These are phyloP conservation scores for Combretum micranthum DNA, from an alignment of 345 rosid genomes.

Conservation along the genomic window DNA sequence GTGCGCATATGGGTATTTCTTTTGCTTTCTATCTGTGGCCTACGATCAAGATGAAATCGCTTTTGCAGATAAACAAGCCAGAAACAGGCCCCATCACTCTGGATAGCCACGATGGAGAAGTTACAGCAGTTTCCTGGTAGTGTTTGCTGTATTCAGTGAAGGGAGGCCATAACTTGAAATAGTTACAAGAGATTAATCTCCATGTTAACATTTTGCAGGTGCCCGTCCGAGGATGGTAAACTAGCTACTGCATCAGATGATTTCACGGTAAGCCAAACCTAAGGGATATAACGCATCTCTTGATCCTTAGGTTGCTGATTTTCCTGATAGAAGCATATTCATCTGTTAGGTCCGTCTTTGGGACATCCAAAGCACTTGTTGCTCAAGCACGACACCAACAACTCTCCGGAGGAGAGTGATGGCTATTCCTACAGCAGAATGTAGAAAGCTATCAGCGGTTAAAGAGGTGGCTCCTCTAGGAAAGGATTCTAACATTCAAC, in stretches of 20 bases:
- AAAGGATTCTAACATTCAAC: slow-evolving; percentile 22
- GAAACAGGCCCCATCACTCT: slow-evolving; percentile 47
- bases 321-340: neutral
- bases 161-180: neutral
- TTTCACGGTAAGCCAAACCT: slow-evolving; percentile 46
- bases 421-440: slow-evolving; percentile 46
- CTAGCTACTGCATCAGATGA: slow-evolving; percentile 84
- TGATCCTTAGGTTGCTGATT: neutral
- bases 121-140: slow-evolving; percentile 90
- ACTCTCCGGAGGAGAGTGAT: slow-evolving; percentile 63
- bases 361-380: slow-evolving; percentile 40
- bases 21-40: neutral
- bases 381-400: slow-evolving; percentile 37
- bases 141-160: neutral
- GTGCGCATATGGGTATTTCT: neutral
- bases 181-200: slow-evolving; percentile 1
- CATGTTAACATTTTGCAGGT: slow-evolving; percentile 35
- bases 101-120: slow-evolving; percentile 73
- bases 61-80: slow-evolving; percentile 65
- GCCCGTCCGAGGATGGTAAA: slow-evolving; percentile 50
- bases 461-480: slow-evolving; percentile 19
- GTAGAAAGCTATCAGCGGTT: slow-evolving; percentile 26
- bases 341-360: slow-evolving; percentile 56
- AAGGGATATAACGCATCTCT: neutral
- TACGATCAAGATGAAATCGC: slow-evolving; percentile 6